These are phyloP conservation scores for Entonaema liquescens DNA, from an alignment of 495 filamentous ascomycete genomes.

Conservation along the genomic window DNA sequence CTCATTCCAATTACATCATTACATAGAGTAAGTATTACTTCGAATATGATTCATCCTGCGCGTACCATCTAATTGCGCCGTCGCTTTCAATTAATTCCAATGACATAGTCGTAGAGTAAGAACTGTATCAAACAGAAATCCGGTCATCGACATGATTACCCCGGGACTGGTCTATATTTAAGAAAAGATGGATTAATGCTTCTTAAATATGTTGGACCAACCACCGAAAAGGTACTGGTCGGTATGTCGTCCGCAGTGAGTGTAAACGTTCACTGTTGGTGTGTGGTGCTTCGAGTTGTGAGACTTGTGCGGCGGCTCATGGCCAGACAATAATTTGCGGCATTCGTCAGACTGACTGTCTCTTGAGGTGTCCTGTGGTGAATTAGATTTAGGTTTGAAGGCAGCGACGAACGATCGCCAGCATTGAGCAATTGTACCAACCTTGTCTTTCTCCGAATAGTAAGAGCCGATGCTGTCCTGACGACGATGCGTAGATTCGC, in stretches of 20 bases:
- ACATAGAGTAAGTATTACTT: constrained; percentile 14
- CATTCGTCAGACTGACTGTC: constrained; percentile 23
- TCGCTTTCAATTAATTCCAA: constrained; percentile 28
- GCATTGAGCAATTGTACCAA: constrained; percentile 10
- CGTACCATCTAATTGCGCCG: constrained; percentile 2
- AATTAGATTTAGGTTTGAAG: constrained; percentile 14
- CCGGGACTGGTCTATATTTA: not conserved
- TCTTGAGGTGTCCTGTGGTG: constrained; percentile 12
- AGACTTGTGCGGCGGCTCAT: constrained; percentile 20
- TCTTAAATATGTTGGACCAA: constrained; percentile 41
- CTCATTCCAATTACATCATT: constrained; percentile 29
- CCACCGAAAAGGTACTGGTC: constrained; percentile 48
- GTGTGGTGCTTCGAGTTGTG: constrained; percentile 32
- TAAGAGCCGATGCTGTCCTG: constrained; percentile 40
- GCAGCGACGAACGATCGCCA: not conserved
- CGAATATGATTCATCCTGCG: constrained; percentile 16
- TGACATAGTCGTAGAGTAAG: not conserved
- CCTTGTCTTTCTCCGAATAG: constrained; percentile 42
- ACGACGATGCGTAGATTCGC: constrained; percentile 26
- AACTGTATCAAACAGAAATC: constrained; percentile 28
- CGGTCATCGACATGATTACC: not conserved
- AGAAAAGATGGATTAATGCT: constrained; percentile 21
- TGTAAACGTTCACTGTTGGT: constrained; percentile 47
- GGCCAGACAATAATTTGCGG: constrained; percentile 7
- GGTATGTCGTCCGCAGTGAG: constrained; percentile 47